Base-by-base conservation (phyloP, 2,329 filamentous ascomycete genomes). In the Fusarium tricinctum region DNA sequence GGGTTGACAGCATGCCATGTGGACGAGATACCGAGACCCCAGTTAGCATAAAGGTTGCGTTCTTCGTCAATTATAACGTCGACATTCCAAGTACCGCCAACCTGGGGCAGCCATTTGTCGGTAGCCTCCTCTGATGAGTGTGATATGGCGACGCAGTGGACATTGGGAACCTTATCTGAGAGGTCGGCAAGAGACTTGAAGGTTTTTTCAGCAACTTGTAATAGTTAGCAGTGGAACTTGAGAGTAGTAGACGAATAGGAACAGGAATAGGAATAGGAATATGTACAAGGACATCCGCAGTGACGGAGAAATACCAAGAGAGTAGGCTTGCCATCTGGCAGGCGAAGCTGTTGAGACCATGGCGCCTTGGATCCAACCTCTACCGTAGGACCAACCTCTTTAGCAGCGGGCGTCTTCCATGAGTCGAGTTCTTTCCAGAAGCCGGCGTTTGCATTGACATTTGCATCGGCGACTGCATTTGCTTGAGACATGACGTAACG, bases 241-340 rank as follows among this genome's bases (percentile, higher is more conserved):
- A n/a, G 23, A 26, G 14, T 19, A 22, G 19, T 20, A 22, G 22
- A n/a, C 15, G 43, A 8, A 15, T 26, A 15, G 32, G 30, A 15
- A 28, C n/a, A n/a, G n/a, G n/a, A n/a, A n/a, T n/a, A n/a, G n/a
- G 43, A 8, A 15, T 26, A 15, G 32, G 30, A 15, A 28, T 20
- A 23, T 14, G 19, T 84, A 91, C 91, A 92, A 13, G 91, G 91
- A 79, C 90, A 92, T 33, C 91, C 91, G 75, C 90, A 93, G 76
- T 93, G 90, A 33, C 91, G 83, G 8, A 93, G 82, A 73, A 93
- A 93, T 17, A 88, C 84, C 20, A 93, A 78, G 2, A 93, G 75
- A 0, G 85, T 86, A 1, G 88, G 87, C 70, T 86, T 88, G 23
- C 80, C 79, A 42, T 81, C 77, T 1, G 86, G 84, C n/a, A 91